A percentile compares a stretch with the other conserved stretches of the same genome.
Conservation (phyloP, 2,329 filamentous ascomycete genomes). For the Stachybotrys chartarum region DNA sequence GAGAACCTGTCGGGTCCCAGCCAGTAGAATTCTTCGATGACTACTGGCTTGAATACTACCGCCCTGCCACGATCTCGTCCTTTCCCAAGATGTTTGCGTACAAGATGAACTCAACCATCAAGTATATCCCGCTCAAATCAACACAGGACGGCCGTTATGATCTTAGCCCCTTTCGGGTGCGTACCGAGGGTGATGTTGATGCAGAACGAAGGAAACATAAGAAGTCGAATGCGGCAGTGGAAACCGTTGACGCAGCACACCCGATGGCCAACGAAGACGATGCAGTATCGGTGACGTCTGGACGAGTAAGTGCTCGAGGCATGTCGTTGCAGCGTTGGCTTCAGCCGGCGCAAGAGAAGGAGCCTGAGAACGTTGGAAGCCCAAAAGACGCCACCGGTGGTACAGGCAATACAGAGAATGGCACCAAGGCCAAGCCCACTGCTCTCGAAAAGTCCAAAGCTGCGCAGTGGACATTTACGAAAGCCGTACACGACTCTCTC, state of each 20-base stretch:
- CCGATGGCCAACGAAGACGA: constrained; percentile 29
- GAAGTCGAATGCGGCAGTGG: constrained; percentile 65
- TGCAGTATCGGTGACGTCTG: constrained; percentile 30
- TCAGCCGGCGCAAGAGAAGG: constrained; percentile 37
- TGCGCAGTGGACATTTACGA: constrained; percentile 81
- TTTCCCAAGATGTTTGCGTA: constrained; percentile 90
- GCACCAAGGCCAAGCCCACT: constrained; percentile 44
- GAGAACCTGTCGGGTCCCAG: constrained; percentile 29
- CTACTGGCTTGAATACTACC: constrained; percentile 97
- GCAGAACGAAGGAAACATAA: constrained; percentile 53
- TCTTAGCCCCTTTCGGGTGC: constrained; percentile 80
- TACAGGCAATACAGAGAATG: constrained; percentile 10
- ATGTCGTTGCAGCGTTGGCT: constrained; percentile 57
- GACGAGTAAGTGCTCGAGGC: constrained; percentile 31
- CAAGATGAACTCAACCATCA: constrained; percentile 83
- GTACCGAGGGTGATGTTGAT: constrained; percentile 55
- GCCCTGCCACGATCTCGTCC: constrained; percentile 78
- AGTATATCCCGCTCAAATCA: constrained; percentile 70
- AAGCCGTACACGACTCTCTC: constrained; percentile 78
- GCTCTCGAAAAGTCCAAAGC: constrained; percentile 70
- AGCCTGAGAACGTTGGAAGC: constrained; percentile 5
- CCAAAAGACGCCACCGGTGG: constrained; percentile 7
- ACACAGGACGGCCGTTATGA: constrained; percentile 71
- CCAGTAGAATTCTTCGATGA: constrained; percentile 68
- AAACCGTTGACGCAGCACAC: constrained; percentile 39